phyloP scores from a whole-genome alignment of 2,329 filamentous ascomycete species.

The Ciborinia camelliae region DNA sequence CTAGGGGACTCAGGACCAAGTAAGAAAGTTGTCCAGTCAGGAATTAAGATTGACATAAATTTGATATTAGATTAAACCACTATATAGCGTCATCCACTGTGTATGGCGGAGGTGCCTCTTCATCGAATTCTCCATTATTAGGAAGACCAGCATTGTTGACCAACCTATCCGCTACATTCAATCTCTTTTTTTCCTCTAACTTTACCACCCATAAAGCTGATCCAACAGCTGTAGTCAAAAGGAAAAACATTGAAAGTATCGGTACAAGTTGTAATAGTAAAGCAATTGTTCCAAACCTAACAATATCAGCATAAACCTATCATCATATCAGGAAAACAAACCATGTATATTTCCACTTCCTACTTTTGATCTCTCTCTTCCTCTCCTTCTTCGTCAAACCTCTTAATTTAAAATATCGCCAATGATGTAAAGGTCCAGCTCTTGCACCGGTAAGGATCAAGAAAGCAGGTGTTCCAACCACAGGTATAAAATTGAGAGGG shows the following conservation, averaged over 20 bases:
- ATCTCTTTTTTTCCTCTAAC: slow-evolving; percentile 56
- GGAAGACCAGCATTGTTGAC: slow-evolving; percentile 13
- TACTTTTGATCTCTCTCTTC: slow-evolving; percentile 63
- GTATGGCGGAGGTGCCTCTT: slow-evolving; percentile 32
- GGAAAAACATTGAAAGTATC: slow-evolving; percentile 87
- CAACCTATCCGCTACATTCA: slow-evolving; percentile 26
- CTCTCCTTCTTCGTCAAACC: slow-evolving; percentile 71
- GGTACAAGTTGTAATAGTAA: slow-evolving; percentile 85
- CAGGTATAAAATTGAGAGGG: slow-evolving; percentile 83
- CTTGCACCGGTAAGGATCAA: slow-evolving; percentile 83
- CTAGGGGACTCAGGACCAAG: no score
- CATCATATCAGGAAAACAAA: slow-evolving; percentile 30
- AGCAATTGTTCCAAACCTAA: slow-evolving; percentile 76
- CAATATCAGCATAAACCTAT: slow-evolving; percentile 19
- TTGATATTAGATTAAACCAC: neutral
- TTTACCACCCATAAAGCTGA: slow-evolving; percentile 82
- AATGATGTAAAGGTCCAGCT: slow-evolving; percentile 84
- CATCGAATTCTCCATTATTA: slow-evolving; percentile 19
- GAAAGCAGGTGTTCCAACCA: slow-evolving; percentile 79
- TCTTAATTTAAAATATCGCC: slow-evolving; percentile 81
- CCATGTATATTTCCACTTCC: slow-evolving; percentile 84
- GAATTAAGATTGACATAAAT: no score
- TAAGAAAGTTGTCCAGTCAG: no score
- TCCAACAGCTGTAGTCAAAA: slow-evolving; percentile 81
- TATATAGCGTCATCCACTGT: slow-evolving; percentile 34